Evolutionary conservation across 345 rosid species (phyloP).

Genomic region (Syzygium grande): DNA sequence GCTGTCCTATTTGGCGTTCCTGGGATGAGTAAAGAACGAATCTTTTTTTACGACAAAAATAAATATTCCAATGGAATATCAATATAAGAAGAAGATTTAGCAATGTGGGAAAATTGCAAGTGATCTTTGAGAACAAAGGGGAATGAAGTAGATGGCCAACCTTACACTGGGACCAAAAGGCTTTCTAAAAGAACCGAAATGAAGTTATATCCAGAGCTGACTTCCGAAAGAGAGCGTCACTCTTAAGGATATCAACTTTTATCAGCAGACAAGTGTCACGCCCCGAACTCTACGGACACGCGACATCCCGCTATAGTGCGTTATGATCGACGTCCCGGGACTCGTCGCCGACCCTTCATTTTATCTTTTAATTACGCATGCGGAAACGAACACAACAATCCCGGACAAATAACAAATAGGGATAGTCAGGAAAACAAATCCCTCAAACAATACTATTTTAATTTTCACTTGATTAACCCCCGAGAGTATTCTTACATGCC

Average conservation of each 20-base stretch:
- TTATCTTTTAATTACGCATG: too few species aligned
- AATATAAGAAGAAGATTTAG: neutral
- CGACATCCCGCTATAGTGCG: too few species aligned
- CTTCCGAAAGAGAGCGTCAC: neutral
- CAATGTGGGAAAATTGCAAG: neutral
- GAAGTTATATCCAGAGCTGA: neutral
- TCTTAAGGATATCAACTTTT: neutral
- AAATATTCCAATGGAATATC: neutral
- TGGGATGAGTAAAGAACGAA: neutral
- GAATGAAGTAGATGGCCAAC: neutral
- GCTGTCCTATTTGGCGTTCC: neutral
- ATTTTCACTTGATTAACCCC: too few species aligned
- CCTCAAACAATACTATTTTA: too few species aligned
- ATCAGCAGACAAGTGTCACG: neutral
- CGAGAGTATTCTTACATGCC: too few species aligned
- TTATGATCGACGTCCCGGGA: too few species aligned
- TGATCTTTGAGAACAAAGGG: neutral
- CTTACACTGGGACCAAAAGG: neutral
- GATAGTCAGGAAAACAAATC: too few species aligned
- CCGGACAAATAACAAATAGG: too few species aligned
- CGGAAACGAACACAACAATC: too few species aligned
- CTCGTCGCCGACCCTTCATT: too few species aligned
- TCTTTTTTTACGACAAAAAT: neutral
- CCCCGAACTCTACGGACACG: too few species aligned
- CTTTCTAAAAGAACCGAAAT: neutral